These are phyloP conservation scores for Austroboletus novae-zelandiae DNA, from an alignment of 1,284 basidiomycete species.

Conservation along the genomic window DNA sequence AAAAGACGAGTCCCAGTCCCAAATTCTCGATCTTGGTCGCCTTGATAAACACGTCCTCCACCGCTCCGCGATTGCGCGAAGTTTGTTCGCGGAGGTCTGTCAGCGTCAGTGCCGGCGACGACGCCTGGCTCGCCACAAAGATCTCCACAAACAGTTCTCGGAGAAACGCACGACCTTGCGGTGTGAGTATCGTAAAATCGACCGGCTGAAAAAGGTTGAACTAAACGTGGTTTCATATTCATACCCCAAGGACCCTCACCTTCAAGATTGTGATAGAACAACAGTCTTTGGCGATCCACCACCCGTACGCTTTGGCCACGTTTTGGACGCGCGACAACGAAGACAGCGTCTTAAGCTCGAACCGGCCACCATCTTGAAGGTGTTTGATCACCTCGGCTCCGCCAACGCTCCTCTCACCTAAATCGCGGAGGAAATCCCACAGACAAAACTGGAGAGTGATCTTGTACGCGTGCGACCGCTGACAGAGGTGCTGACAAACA, in stretches of 20 bases:
- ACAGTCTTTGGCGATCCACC: constrained; percentile 79
- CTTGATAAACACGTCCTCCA: constrained; percentile 77
- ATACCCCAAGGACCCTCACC: constrained; percentile 41
- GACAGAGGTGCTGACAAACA: constrained; percentile 74
- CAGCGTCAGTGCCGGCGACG: constrained; percentile 55
- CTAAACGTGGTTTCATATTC: neutral
- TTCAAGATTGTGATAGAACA: constrained; percentile 79
- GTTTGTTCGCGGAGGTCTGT: constrained; percentile 37
- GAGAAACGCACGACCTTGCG: constrained; percentile 65
- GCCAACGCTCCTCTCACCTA: constrained; percentile 84
- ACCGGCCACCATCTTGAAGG: constrained; percentile 48
- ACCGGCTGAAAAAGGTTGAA: constrained; percentile 57
- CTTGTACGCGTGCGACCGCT: constrained; percentile 76
- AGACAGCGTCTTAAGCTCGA: constrained; percentile 50
- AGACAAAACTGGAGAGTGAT: constrained; percentile 95
- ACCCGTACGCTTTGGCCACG: constrained; percentile 76
- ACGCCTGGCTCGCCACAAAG: constrained; percentile 70
- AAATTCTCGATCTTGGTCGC: constrained; percentile 58
- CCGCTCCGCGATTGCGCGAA: constrained; percentile 50
- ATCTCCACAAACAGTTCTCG: constrained; percentile 64
- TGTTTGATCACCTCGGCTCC: constrained; percentile 76
- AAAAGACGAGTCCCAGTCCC: constrained; percentile 68
- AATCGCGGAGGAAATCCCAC: constrained; percentile 95
- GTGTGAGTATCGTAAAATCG: constrained; percentile 75
- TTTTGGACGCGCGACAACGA: constrained; percentile 60